Evolutionary conservation across 148 eudicot genomes (phyloP), one percentile per base, ranked within the genome.

Genomic region (Amaranthus cruentus): DNA sequence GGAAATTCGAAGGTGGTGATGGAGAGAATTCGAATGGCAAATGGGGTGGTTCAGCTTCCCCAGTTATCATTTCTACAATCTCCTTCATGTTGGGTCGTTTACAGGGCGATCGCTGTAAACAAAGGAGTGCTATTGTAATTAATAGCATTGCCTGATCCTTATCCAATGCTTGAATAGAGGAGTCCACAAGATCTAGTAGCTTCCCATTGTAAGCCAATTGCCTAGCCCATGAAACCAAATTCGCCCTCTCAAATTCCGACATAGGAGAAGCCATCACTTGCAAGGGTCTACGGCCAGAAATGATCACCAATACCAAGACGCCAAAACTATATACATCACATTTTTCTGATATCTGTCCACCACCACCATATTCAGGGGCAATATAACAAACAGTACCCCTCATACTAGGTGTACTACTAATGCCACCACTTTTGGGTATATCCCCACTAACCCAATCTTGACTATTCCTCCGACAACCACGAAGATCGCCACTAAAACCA

Each of bases 341-440:
- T 55, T 88, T 94, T 9, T 91, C 96, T 0, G 98, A 91, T 7
- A 89, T 53, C 70, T 82, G 86, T 9, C 88, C 96, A 13, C 97
- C 93, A 12, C 89, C 92, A 63, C 93, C 89, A 59, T 87, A 91
- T 72, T 94, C 98, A 0, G 98, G 98, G 5, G 98, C 98, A 70
- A 94, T 86, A 69, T 94, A 94, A 77, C 98, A 94, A 47, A 94
- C 93, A 56, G 98, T 94, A 4, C 98, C 98, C 78, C 98, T 85
- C 98, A 94, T 94, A 82, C 98, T 94, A 5, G 98, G 98, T 6
- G 98, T 94, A 71, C 97, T 91, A 75, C 98, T 89, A 61, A 94
- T 83, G 15, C 97, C 97, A 46, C 98, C 92, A 75, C 98, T 93
- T 68, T 91, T 93, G 2, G 89, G 98, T 60, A 93, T 79, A 3